Percentiles rank a stretch among this genome's conserved stretches.
Evolutionary conservation across 768 basidiomycete species (phyloP).

Genomic region (Agaricus subrufescens): DNA sequence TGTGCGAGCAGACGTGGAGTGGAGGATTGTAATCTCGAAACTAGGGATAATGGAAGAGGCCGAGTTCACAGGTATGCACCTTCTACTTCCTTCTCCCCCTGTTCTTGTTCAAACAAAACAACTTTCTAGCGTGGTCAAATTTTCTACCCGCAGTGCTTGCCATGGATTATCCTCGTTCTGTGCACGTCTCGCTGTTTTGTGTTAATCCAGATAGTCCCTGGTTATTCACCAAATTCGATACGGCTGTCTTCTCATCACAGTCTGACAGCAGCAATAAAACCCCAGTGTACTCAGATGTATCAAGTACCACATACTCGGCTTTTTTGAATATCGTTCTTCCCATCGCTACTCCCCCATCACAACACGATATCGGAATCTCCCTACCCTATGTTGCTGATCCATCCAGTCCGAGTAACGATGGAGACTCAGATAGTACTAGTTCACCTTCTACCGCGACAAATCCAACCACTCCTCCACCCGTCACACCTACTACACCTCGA

Average conservation of each 20-base stretch:
- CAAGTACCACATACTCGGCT: conserved; percentile 10
- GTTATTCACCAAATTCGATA: conserved; percentile 42
- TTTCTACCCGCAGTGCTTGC: conserved; percentile 36
- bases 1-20: conserved; percentile 66
- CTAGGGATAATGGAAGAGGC: conserved; percentile 51
- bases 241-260: conserved; percentile 12
- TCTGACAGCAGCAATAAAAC: conserved; percentile 19
- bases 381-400: conserved; percentile 4
- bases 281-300: conserved; percentile 19
- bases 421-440: conserved; percentile 26
- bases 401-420: conserved; percentile 1
- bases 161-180: conserved; percentile 38
- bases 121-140: conserved; percentile 58
- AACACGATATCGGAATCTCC: conserved; percentile 2
- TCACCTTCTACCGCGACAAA: conserved; percentile 33
- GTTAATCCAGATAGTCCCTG: conserved; percentile 58
- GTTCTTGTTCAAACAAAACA: conserved; percentile 3
- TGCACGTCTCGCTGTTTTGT: conserved; percentile 58
- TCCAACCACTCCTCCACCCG: conserved; percentile 9
- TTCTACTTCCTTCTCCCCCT: background rate
- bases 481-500: conserved; percentile 19
- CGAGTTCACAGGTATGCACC: conserved; percentile 62
- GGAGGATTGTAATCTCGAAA: conserved; percentile 73
- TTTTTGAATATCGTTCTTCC: conserved; percentile 5
- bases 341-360: conserved; percentile 1